A percentile compares a stretch with the other conserved stretches of the same genome.
Conservation (phyloP, 306 rosid genomes). For the Malus fusca region DNA sequence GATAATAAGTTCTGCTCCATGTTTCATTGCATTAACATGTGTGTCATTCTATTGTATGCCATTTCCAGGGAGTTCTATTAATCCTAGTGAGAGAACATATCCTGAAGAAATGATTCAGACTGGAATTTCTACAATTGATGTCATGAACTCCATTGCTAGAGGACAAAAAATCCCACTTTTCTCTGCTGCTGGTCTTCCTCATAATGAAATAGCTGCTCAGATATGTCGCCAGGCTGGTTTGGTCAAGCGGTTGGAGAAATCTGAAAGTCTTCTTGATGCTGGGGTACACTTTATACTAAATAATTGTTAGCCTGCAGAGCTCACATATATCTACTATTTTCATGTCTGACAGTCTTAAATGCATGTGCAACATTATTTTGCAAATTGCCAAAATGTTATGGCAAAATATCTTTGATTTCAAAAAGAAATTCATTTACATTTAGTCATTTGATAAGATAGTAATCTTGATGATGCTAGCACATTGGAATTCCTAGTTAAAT, state of each 20-base stretch:
- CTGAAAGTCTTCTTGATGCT: constrained; percentile 71
- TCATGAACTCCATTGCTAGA: constrained; percentile 99
- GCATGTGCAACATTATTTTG: neutral
- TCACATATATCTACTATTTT: neutral
- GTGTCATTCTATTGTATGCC: neutral
- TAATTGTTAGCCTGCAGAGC: neutral
- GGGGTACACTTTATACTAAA: constrained; percentile 36
- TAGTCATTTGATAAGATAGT: neutral
- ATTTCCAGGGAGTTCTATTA: constrained; percentile 84
- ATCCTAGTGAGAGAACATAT: constrained; percentile 99
- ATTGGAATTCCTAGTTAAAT: neutral
- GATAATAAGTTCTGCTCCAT: neutral
- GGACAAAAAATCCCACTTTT: constrained; percentile 98
- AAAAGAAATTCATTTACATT: neutral
- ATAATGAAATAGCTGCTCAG: constrained; percentile 98
- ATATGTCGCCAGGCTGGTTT: constrained; percentile 99
- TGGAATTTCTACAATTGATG: constrained; percentile 97
- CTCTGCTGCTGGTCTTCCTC: constrained; percentile 99
- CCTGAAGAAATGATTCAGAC: constrained; percentile 99
- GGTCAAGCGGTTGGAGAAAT: constrained; percentile 91
- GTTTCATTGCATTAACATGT: neutral
- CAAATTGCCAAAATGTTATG: neutral
- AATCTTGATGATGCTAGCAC: neutral
- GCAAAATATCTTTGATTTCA: neutral
- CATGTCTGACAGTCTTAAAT: neutral